Percentiles rank a stretch among this genome's conserved stretches.
Conservation (phyloP, 441 rosid genomes). For the Erodium chrysanthum region DNA sequence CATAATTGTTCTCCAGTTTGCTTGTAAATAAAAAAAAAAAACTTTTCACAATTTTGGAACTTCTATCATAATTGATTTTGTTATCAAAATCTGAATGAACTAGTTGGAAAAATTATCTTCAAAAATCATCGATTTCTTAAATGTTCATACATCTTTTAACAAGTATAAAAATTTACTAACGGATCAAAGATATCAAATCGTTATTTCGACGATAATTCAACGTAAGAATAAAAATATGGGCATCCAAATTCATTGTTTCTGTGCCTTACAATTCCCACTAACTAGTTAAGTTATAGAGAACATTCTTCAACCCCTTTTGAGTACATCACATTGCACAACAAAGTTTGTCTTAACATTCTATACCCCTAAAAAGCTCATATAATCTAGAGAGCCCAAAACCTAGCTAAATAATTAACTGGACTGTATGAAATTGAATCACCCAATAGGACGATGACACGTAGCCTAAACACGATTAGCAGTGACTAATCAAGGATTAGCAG, state of each 20-base stretch:
- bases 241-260: conserved; percentile 1
- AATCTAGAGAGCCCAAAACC: conserved; percentile 3
- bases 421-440: not conserved
- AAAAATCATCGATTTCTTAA: too few relatives aligned
- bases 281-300: not conserved
- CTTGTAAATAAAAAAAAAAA: not conserved
- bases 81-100: too few relatives aligned
- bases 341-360: conserved; percentile 6
- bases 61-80: too few relatives aligned
- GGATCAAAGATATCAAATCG: too few relatives aligned
- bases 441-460: not conserved
- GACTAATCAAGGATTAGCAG: conserved; percentile 8
- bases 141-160: too few relatives aligned
- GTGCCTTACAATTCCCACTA: conserved; percentile 5
- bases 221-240: not conserved
- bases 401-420: not conserved
- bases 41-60: too few relatives aligned
- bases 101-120: too few relatives aligned
- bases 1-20: not conserved
- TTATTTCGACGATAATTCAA: too few relatives aligned
- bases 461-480: not conserved
- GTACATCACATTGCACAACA: not conserved
- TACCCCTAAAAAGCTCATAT: conserved; percentile 7
- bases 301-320: conserved; percentile 3
- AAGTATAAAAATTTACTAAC: too few relatives aligned